Conservation (phyloP, 163 green algal species). For the Scenedesmus sp. region DNA sequence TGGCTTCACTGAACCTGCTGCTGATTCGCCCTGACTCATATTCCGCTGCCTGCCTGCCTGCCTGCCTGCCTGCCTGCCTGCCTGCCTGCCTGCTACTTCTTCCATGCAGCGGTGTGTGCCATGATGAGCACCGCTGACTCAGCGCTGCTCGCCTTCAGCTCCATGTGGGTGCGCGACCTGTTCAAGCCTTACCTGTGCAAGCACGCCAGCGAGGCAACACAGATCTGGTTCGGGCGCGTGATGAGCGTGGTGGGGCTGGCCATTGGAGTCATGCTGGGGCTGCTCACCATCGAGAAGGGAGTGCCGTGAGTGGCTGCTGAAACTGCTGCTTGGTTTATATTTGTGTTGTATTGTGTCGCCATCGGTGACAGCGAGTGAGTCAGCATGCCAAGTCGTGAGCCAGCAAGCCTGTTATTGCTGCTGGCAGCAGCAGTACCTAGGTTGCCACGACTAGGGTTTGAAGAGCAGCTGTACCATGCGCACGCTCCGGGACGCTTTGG, state of each 20-base stretch:
- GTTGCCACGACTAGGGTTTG: not conserved
- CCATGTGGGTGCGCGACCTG: conserved; percentile 63
- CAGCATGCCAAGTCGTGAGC: not conserved
- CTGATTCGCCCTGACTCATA: too few species aligned
- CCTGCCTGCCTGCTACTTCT: conserved; percentile 45
- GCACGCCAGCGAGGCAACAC: conserved; percentile 39
- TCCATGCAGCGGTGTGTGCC: conserved; percentile 56
- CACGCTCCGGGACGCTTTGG: too few species aligned
- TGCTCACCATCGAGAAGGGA: conserved; percentile 48
- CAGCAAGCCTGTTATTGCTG: not conserved
- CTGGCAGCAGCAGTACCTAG: not conserved
- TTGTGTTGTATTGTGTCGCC: too few species aligned
- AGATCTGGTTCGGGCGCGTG: conserved; percentile 58
- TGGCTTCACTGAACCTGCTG: too few species aligned
- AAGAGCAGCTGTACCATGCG: not conserved
- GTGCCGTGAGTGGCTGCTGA: conserved; percentile 24
- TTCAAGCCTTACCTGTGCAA: conserved; percentile 61
- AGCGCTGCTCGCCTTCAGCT: conserved; percentile 60
- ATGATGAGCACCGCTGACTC: conserved; percentile 71
- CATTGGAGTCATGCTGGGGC: conserved; percentile 43
- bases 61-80: not conserved
- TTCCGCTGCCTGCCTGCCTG: not conserved
- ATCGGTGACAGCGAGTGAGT: too few species aligned
- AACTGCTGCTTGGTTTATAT: not conserved
- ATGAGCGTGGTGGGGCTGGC: conserved; percentile 34